Conservation (phyloP, 768 basidiomycete genomes). For the Agrocybe praecox region DNA sequence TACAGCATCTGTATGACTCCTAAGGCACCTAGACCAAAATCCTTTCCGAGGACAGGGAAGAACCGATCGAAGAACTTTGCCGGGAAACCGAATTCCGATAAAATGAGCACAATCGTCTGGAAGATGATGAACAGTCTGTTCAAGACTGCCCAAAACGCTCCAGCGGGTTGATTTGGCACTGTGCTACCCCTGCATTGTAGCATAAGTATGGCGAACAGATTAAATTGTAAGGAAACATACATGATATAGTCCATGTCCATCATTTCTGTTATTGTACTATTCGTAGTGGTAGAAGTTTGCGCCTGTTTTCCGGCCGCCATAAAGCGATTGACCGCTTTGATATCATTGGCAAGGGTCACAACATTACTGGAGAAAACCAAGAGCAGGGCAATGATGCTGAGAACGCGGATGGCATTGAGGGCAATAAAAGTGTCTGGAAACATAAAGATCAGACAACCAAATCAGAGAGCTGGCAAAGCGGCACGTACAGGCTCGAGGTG, state of each 20-base stretch:
- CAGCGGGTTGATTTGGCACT: conserved; percentile 90
- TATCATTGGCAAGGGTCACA: conserved; percentile 70
- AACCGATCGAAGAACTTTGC: conserved; percentile 76
- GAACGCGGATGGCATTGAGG: conserved; percentile 75
- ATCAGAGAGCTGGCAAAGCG: neutral
- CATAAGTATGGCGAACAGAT: neutral
- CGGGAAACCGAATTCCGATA: conserved; percentile 87
- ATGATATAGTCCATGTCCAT: conserved; percentile 77
- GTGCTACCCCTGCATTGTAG: conserved; percentile 58
- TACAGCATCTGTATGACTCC: conserved; percentile 88
- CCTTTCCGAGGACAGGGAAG: conserved; percentile 84
- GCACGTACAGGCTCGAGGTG: conserved; percentile 38
- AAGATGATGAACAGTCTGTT: conserved; percentile 87
- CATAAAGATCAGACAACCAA: neutral
- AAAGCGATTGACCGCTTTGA: conserved; percentile 75
- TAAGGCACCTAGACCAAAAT: conserved; percentile 85
- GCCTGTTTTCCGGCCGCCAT: conserved; percentile 39
- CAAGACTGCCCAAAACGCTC: conserved; percentile 89
- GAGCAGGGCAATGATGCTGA: conserved; percentile 79
- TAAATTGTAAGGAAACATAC: conserved; percentile 38
- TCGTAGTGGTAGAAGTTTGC: conserved; percentile 16
- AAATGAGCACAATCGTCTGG: conserved; percentile 77
- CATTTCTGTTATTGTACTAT: conserved; percentile 30
- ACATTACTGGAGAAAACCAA: conserved; percentile 84
- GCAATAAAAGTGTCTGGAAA: conserved; percentile 75